Evolutionary conservation across 1,139 yeast genomes (phyloP).

Genomic region (Kodamaea sp.): DNA sequence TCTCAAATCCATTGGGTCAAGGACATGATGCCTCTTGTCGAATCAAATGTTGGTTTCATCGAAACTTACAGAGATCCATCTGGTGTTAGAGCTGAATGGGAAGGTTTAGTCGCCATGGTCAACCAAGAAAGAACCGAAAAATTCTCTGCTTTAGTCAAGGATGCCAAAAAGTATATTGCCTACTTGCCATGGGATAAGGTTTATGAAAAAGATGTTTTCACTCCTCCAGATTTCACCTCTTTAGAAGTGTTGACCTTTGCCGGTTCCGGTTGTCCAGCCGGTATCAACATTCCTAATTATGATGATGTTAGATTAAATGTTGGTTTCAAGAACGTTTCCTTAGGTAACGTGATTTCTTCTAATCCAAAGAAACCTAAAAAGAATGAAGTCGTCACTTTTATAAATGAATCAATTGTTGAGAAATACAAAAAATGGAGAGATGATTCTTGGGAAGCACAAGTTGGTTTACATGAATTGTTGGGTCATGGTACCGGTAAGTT

Average conservation of each 20-base stretch:
- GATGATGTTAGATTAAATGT: conserved; percentile 79
- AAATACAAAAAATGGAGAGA: conserved; percentile 69
- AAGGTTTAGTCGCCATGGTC: conserved; percentile 88
- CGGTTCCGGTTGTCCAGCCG: conserved; percentile 88
- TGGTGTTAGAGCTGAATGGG: conserved; percentile 94
- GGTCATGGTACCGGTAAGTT: conserved; percentile 94
- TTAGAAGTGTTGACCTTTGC: conserved; percentile 87
- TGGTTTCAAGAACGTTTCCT: conserved; percentile 86
- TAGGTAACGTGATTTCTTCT: conserved; percentile 80
- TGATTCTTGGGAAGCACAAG: conserved; percentile 88
- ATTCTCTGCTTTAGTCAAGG: conserved; percentile 63
- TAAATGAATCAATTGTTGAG: conserved; percentile 49
- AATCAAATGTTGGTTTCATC: conserved; percentile 83
- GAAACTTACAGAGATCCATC: conserved; percentile 92
- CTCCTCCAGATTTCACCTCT: conserved; percentile 89
- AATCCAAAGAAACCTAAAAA: conserved; percentile 56
- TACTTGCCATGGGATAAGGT: conserved; percentile 73
- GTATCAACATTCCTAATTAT: conserved; percentile 88
- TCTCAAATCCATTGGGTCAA: conserved; percentile 88
- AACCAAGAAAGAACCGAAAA: conserved; percentile 82
- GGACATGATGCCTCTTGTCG: conserved; percentile 78
- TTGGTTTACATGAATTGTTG: conserved; percentile 83
- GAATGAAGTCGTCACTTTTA: conserved; percentile 68
- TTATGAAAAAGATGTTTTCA: conserved; percentile 79
- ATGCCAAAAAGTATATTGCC: conserved; percentile 61